A percentile compares a stretch with the other conserved stretches of the same genome.
Conservation (phyloP, 2,329 filamentous ascomycete genomes). For the Fusarium temperatum region DNA sequence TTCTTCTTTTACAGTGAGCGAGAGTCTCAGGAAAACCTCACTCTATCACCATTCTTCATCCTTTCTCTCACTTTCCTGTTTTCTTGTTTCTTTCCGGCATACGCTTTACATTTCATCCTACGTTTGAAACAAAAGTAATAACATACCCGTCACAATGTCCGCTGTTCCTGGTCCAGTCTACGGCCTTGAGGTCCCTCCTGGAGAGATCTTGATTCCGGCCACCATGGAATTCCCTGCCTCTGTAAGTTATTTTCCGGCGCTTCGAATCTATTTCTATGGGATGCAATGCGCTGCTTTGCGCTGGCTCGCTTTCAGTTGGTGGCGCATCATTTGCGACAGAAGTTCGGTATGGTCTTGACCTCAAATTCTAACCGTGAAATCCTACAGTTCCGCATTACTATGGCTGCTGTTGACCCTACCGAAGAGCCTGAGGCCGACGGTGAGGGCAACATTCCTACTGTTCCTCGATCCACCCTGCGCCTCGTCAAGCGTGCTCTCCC, state of each 20-base stretch:
- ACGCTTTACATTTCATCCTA: neutral
- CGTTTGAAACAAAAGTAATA: neutral
- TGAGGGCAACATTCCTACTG: slow-evolving; percentile 66
- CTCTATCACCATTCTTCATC: slow-evolving; percentile 27
- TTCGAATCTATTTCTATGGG: neutral
- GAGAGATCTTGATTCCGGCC: slow-evolving; percentile 83
- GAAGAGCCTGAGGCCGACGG: slow-evolving; percentile 74
- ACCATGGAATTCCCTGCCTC: slow-evolving; percentile 82
- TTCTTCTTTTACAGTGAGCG: slow-evolving; percentile 34
- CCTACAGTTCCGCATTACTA: slow-evolving; percentile 90
- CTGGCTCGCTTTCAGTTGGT: neutral
- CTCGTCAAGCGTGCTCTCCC: slow-evolving; percentile 78
- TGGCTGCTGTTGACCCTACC: slow-evolving; percentile 96
- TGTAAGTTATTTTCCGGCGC: slow-evolving; percentile 63
- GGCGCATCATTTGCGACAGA: slow-evolving; percentile 23
- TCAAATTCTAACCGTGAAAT: slow-evolving; percentile 29
- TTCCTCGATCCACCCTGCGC: slow-evolving; percentile 87
- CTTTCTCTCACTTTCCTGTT: slow-evolving; percentile 12
- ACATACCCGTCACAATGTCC: slow-evolving; percentile 58
- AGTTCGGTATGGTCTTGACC: neutral
- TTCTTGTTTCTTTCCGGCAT: slow-evolving; percentile 3
- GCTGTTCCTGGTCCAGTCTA: slow-evolving; percentile 81
- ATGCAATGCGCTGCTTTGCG: neutral
- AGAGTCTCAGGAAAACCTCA: slow-evolving; percentile 27
- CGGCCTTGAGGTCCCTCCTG: slow-evolving; percentile 88